Evolutionary conservation across 2,329 filamentous ascomycete species (phyloP), one percentile per base, ranked within the genome.

Genomic region (Diaporthe citri): DNA sequence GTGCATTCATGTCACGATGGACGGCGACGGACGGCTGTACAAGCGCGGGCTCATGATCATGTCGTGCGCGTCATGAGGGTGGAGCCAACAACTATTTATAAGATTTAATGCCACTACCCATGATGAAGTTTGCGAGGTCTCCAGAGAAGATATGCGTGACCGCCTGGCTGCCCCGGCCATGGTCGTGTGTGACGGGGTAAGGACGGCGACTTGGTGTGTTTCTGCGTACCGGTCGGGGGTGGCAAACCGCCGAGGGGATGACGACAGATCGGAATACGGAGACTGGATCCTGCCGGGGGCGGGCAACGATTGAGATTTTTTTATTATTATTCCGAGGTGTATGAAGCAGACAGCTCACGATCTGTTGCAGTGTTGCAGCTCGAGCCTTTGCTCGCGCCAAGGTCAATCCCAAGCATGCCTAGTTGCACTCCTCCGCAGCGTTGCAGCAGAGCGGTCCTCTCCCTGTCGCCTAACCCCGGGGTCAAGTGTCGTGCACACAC

Each of bases 71-170:
- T 41, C 31, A 41, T 17, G 31, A 39, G 13, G 31, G 20, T 17
- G 22, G 41, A 41, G 22, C 31, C 46, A 39, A 41, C 31, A 67
- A 25, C 7, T 25, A 67, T 52, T 41, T 10, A 39, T 67, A 67
- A 67, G 46, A 67, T 39, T 52, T 67, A 67, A 67, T 67, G 46
- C 12, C 31, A 67, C 34, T 51, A 20, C 15, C 46, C 9, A n/a
- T 67, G 15, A 39, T 67, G 22, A 52, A 67, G 9, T 25, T 17
- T 39, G 28, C 28, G 60, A 51, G 41, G 4, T 12, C 41, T 66
- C 41, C 12, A 31, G 25, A 64, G 25, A 36, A 66, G 28, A 20
- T 48, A 25, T 36, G 17, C 12, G 20, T 51, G 60, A 25, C 43
- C 12, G 13, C 13, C 31, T 31, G 8, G 12, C 25, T 25, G 22